Base-by-base conservation (phyloP, 2,329 filamentous ascomycete genomes). In the Monosporascus ibericus region DNA sequence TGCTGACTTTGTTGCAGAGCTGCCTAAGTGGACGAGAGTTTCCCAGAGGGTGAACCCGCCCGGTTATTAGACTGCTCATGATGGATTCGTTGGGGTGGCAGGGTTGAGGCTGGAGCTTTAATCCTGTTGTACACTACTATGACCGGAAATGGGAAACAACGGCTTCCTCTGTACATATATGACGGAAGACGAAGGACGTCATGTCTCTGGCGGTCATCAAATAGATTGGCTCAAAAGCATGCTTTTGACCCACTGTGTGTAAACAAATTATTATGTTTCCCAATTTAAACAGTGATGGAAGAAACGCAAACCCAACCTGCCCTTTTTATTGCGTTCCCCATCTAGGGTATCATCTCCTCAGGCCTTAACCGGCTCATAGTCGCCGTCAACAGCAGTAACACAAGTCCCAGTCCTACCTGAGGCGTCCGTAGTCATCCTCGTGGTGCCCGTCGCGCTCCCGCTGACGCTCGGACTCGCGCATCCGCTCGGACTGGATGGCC, bases 41-140 rank as follows among this genome's bases (percentile, higher is more conserved):
- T 95, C 90, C 59, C 92, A 97, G 72, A 80, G 92, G 73, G 68
- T 96, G 70, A 97, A 97, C 72, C 92, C 92, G 53, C 92, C 92
- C 47, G 92, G 92, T 75, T 97, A 92, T 74, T 96, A 85, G 75
- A 49, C 51, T 40, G 36, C 25, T 5, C 46, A 50, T 49, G 30
- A 44, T 18, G 5, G 20, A 50, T 25, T 27, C 3, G 22, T 38
- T 48, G 48, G 40, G 37, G 37, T 49, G 18, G 18, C 37, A 5
- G 9, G 44, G 18, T 36, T 9, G 42, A 48, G 46, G 15, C n/a
- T 18, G 24, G 24, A 27, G 18, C 34, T 36, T 48, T 14, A 20
- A 47, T 40, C 51, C 46, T 14, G 36, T 49, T 60, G 54, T 59
- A 61, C 54, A 56, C 42, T 61, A 65, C 53, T 61, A 56, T 57